Percentiles rank a stretch among this genome's conserved stretches.
These are phyloP conservation scores for Irpex sp. DNA, from an alignment of 1,284 basidiomycete genomes.

Conservation along the genomic window DNA sequence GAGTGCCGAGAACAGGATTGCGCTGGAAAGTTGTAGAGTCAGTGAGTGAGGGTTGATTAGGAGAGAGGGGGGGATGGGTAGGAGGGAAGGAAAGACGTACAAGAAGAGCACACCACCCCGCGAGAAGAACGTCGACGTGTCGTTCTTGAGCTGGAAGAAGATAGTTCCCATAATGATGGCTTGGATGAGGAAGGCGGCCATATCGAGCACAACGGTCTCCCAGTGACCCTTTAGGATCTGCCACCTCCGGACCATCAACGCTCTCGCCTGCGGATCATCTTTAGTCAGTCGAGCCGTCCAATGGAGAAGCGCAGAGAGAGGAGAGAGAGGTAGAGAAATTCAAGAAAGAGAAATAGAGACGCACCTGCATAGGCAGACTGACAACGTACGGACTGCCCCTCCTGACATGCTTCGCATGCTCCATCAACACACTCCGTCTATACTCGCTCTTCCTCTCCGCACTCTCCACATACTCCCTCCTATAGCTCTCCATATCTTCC, in stretches of 20 bases:
- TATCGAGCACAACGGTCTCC: constrained; percentile 34
- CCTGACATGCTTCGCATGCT: constrained; percentile 38
- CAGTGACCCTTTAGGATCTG: constrained; percentile 65
- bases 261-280: background rate
- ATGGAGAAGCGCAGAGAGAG: constrained; percentile 17
- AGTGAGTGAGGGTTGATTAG: background rate
- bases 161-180: constrained; percentile 51
- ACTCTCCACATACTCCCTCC: constrained; percentile 31
- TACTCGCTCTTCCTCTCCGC: constrained; percentile 35
- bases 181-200: constrained; percentile 16
- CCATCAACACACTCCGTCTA: constrained; percentile 44
- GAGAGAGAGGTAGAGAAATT: too few relatives aligned
- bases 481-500: constrained; percentile 43
- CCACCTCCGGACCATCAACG: constrained; percentile 57
- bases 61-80: background rate
- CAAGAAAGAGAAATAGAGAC: constrained; percentile 28
- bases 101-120: constrained; percentile 79
- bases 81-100: constrained; percentile 30
- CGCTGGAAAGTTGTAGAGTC: constrained; percentile 25
- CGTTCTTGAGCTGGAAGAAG: constrained; percentile 61
- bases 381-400: constrained; percentile 29
- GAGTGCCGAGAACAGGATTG: constrained; percentile 52
- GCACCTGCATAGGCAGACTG: constrained; percentile 49
- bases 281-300: background rate
- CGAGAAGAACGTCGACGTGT: constrained; percentile 72